These are phyloP conservation scores for Spergularia bocconei DNA, from an alignment of 148 eudicot genomes.

Conservation along the genomic window DNA sequence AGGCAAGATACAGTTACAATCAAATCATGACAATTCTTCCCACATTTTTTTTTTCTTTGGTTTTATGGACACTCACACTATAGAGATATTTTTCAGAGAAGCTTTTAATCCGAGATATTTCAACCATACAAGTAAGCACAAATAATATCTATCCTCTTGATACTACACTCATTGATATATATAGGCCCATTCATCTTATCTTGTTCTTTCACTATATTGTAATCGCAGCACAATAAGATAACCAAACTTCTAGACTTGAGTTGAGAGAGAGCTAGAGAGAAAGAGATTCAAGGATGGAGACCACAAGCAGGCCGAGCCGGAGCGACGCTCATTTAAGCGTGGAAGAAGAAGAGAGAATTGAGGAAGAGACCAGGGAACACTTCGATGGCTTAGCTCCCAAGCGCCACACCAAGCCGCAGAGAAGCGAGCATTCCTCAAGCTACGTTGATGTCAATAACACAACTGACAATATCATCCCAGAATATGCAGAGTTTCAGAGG, in stretches of 20 bases:
- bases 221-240: not conserved
- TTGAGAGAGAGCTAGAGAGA: not conserved
- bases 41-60: too few relatives aligned
- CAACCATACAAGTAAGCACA: constrained; percentile 16
- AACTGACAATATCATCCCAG: constrained; percentile 46
- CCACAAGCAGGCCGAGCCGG: constrained; percentile 52
- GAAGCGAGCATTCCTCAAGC: constrained; percentile 60
- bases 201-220: not conserved
- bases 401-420: constrained; percentile 83
- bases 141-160: constrained; percentile 19
- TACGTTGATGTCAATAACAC: constrained; percentile 43
- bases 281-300: constrained; percentile 39
- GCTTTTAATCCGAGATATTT: not conserved
- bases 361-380: constrained; percentile 53
- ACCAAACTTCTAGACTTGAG: not conserved
- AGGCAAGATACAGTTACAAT: too few relatives aligned
- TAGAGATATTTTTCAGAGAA: not conserved
- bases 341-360: constrained; percentile 63
- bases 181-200: constrained; percentile 25
- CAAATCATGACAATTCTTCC: not conserved
- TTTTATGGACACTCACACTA: not conserved
- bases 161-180: not conserved
- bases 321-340: constrained; percentile 63
- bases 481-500: constrained; percentile 50
- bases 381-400: constrained; percentile 70